Conservation (phyloP, 305 asterid genomes). For the Fraxinus angustifolia region DNA sequence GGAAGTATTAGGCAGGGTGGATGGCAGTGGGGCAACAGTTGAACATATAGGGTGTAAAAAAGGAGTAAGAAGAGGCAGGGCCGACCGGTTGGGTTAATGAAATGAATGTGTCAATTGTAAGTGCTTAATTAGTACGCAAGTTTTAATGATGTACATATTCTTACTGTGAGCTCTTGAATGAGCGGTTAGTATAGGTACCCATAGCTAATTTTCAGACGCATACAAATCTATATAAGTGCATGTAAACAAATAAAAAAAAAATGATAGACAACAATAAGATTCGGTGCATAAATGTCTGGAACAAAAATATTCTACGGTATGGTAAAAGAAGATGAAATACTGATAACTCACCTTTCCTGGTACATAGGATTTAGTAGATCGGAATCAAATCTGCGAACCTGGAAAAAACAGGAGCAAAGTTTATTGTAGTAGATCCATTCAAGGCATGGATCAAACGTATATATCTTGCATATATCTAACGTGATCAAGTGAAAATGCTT, state of each 20-base stretch:
- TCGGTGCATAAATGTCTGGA: conserved; percentile 16
- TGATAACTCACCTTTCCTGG: conserved; percentile 60
- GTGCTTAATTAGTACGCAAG: neutral
- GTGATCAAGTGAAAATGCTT: conserved; percentile 11
- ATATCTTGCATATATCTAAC: conserved; percentile 9
- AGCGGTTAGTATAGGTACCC: neutral
- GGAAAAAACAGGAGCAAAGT: conserved; percentile 32
- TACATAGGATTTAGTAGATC: conserved; percentile 74
- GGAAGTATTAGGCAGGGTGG: neutral
- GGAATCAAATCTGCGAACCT: conserved; percentile 69
- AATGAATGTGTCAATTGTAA: conserved; percentile 2
- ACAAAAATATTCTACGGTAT: neutral
- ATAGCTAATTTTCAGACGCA: neutral
- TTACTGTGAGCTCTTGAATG: neutral
- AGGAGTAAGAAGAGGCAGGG: neutral
- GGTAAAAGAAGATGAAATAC: conserved; percentile 13
- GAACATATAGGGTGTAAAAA: neutral
- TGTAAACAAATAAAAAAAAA: neutral
- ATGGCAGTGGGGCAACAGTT: neutral
- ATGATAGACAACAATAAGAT: neutral
- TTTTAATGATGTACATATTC: neutral
- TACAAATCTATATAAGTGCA: neutral
- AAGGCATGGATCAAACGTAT: no score
- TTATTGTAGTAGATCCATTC: conserved; percentile 5
- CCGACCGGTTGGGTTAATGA: neutral